Base-by-base conservation (phyloP, 805 yeast species). In the Candida sithepensis region DNA sequence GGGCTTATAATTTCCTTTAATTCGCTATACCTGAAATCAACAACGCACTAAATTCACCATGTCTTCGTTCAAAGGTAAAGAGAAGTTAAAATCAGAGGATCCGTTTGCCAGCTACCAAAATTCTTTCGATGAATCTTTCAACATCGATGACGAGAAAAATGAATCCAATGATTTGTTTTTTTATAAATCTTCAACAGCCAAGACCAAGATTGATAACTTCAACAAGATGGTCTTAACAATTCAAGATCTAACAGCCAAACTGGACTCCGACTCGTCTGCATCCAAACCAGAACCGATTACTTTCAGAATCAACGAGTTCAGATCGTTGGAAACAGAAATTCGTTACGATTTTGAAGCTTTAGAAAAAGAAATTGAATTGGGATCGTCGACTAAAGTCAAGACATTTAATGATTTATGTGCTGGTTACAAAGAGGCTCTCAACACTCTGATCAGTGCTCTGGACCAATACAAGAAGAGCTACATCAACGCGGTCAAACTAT, bases 211-310 rank as follows among this genome's bases (percentile, higher is more conserved):
- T 24, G 26, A 23, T 14, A 34, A 16, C 1, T 39, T 44, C 9
- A 40, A 19, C 5, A 33, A 20, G 16, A 8, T 39, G 41, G 22
- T n/a, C 14, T 21, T 23, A 22, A 6, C 30, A 2, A 39, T 39
- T 39, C 41, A 39, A n/a, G 41, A 39, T 13, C 22, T 39, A 13
- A 18, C 28, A 9, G 20, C 41, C 18, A 39, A 24, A 16, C 14
- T 39, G 30, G 41, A 39, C n/a, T 23, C 30, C 7, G 30, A 22
- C 4, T 39, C 41, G 14, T 39, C 41, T 12, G 20, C 18, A 3
- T n/a, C 41, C 10, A 39, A 39, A 39, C 41, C 41, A 12, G 41
- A 39, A 39, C n/a, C 41, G n/a, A 23, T 39, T 12, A 39, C 41
- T 22, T 39, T 39, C 18, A 21, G 19, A 39, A 13, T 39, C 16